A percentile compares a stretch with the other conserved stretches of the same genome.
Conservation (phyloP, 495 filamentous ascomycete species). For the Acidiella bohemica region DNA sequence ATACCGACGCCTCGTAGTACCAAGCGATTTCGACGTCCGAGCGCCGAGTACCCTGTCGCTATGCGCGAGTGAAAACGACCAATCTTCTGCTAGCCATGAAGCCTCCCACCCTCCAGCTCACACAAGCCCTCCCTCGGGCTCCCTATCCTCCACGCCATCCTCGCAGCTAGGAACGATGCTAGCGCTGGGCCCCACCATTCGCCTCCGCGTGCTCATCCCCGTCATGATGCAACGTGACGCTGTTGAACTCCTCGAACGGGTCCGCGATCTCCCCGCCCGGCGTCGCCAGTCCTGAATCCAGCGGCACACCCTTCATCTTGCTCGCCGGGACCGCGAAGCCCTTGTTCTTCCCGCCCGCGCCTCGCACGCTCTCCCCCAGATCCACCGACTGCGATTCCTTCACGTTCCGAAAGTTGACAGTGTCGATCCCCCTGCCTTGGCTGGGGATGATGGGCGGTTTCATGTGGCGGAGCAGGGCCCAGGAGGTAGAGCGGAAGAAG, state of each 20-base stretch:
- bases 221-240: conserved; percentile 93
- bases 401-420: conserved; percentile 91
- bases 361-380: conserved; percentile 13
- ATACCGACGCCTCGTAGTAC: too few species aligned
- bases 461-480: conserved; percentile 93
- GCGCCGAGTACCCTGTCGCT: too few species aligned
- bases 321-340: conserved; percentile 11
- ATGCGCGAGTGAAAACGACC: too few species aligned
- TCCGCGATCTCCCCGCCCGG: conserved; percentile 75
- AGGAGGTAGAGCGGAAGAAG: conserved; percentile 91
- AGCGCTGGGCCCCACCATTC: conserved; percentile 3
- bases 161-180: too few species aligned
- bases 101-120: too few species aligned
- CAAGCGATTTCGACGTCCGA: too few species aligned
- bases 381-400: conserved; percentile 87
- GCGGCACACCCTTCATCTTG: conserved; percentile 56
- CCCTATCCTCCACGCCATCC: too few species aligned
- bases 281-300: conserved; percentile 74
- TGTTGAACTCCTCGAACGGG: conserved; percentile 98
- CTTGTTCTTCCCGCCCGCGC: conserved; percentile 11
- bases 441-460: conserved; percentile 97
- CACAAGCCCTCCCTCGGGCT: too few species aligned
- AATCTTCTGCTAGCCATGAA: too few species aligned
- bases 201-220: conserved; percentile 45
- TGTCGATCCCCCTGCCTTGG: conserved; percentile 82